Conservation (phyloP, 1,139 yeast species). For the Debaryomycetaceae sp. region DNA sequence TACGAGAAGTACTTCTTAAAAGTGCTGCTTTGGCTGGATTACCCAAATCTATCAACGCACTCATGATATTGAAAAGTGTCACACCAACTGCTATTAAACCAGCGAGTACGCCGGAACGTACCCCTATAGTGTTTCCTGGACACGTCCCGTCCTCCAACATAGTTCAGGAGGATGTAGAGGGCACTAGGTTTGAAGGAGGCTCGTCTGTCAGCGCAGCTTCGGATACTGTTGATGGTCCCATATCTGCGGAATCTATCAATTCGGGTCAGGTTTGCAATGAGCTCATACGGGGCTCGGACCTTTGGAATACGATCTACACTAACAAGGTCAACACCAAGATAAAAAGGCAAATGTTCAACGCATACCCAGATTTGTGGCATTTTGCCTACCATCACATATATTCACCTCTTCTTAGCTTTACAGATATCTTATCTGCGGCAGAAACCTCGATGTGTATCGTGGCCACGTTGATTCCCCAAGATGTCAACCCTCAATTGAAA, state of each 20-base stretch:
- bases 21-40: slow-evolving; percentile 77
- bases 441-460: slow-evolving; percentile 80
- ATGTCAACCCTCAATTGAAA: slow-evolving; percentile 89
- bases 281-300: slow-evolving; percentile 53
- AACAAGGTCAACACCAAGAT: slow-evolving; percentile 67
- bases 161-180: slow-evolving; percentile 40
- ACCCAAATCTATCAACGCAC: slow-evolving; percentile 79
- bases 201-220: slow-evolving; percentile 10
- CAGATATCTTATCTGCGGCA: slow-evolving; percentile 56
- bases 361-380: slow-evolving; percentile 84
- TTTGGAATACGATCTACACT: slow-evolving; percentile 75
- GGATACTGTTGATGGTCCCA: slow-evolving; percentile 47
- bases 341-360: slow-evolving; percentile 59
- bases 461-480: slow-evolving; percentile 84
- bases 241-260: slow-evolving; percentile 30
- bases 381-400: slow-evolving; percentile 73
- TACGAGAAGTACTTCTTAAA: slow-evolving; percentile 76
- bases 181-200: slow-evolving; percentile 30
- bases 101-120: slow-evolving; percentile 25
- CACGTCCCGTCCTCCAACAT: slow-evolving; percentile 35
- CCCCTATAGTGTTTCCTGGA: slow-evolving; percentile 31
- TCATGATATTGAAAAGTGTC: slow-evolving; percentile 59
- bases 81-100: slow-evolving; percentile 55
- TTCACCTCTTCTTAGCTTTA: slow-evolving; percentile 69
- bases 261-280: slow-evolving; percentile 22